phyloP scores from a whole-genome alignment of 306 rosid species.

The Alnus rubra region DNA sequence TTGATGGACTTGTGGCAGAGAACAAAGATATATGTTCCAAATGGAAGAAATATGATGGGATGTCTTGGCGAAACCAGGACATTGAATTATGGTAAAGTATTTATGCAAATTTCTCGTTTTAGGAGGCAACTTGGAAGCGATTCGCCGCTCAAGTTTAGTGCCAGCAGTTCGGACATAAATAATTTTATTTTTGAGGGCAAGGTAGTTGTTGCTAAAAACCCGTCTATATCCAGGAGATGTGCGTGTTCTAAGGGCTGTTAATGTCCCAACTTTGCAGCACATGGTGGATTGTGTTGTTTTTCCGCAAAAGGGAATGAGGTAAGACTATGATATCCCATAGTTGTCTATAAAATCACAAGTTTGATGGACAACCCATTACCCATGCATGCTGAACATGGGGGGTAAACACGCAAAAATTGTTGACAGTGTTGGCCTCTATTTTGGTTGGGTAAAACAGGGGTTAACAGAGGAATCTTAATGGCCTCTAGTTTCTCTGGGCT shows the following conservation, averaged over 20 bases:
- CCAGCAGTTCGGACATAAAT: not conserved
- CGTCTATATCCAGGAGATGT: conserved; percentile 49
- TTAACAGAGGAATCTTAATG: too few relatives aligned
- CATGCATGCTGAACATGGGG: too few relatives aligned
- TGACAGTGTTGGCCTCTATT: too few relatives aligned
- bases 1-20: too few relatives aligned
- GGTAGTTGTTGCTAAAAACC: conserved; percentile 47
- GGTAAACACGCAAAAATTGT: too few relatives aligned
- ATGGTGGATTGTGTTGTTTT: conserved; percentile 51
- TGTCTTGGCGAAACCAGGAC: conserved; percentile 46
- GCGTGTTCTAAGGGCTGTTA: too few relatives aligned
- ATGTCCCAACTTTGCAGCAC: conserved; percentile 39
- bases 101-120: conserved; percentile 31
- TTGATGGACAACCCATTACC: too few relatives aligned
- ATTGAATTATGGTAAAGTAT: conserved; percentile 44
- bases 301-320: conserved; percentile 48
- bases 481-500: too few relatives aligned
- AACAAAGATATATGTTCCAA: conserved; percentile 70
- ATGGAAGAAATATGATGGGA: conserved; percentile 51
- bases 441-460: too few relatives aligned
- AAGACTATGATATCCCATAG: not conserved
- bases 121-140: not conserved
- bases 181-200: conserved; percentile 18
- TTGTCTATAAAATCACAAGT: too few relatives aligned
- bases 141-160: not conserved